Evolutionary conservation across 140 eudicot species (phyloP).

Genomic region (Anethum foeniculum): DNA sequence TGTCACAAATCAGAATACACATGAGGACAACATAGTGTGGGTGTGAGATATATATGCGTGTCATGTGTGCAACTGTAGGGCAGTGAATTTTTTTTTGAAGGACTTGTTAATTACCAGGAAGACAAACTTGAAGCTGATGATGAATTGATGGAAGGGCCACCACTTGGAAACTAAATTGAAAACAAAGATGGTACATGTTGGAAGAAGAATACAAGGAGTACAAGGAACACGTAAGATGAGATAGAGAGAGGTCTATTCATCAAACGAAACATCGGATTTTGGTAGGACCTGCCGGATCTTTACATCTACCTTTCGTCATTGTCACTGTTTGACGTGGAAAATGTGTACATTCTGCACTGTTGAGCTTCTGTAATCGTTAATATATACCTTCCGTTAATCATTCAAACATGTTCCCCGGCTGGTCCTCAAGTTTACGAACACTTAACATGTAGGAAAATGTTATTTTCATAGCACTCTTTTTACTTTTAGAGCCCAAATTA

Average conservation of each 20-base stretch:
- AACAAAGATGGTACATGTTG: neutral
- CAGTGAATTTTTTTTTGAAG: neutral
- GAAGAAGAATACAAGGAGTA: neutral
- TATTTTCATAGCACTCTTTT: too few relatives aligned
- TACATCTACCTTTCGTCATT: neutral
- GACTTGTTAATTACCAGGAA: neutral
- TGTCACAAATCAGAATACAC: neutral
- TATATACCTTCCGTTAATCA: too few relatives aligned
- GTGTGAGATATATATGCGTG: neutral
- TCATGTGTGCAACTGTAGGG: neutral
- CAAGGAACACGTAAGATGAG: slow-evolving; percentile 1
- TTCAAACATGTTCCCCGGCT: too few relatives aligned
- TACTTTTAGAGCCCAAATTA: too few relatives aligned
- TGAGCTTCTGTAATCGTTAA: too few relatives aligned
- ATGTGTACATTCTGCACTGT: neutral
- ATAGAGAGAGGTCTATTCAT: neutral
- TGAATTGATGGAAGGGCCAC: neutral
- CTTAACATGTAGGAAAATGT: too few relatives aligned
- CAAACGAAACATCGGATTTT: slow-evolving; percentile 1
- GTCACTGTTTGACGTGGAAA: neutral
- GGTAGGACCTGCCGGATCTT: neutral
- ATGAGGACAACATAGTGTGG: neutral
- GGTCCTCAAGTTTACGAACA: too few relatives aligned
- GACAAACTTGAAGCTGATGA: neutral
- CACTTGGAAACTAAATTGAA: neutral